Conservation (phyloP, 345 rosid genomes). For the Eucalyptus regnans region DNA sequence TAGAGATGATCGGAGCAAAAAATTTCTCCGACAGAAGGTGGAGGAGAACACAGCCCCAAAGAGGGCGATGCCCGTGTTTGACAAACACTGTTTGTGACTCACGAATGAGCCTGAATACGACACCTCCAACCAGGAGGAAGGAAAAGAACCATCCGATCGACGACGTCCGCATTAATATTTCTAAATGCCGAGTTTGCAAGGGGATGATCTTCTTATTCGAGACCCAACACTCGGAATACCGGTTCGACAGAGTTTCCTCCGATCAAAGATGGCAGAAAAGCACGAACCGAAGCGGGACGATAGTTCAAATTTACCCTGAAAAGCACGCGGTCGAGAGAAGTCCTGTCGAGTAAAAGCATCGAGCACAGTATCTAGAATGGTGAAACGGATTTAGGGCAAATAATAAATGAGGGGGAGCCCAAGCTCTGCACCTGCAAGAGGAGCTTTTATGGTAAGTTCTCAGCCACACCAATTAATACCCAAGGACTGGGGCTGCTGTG, state of each 20-base stretch:
- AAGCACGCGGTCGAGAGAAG: not conserved
- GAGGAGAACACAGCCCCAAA: not conserved
- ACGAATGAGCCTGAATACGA: not conserved
- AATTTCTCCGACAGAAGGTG: too few relatives aligned
- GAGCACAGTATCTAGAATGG: not conserved
- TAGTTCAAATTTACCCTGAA: not conserved
- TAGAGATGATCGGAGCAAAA: not conserved
- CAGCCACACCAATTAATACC: not conserved
- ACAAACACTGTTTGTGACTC: not conserved
- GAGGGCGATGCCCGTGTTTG: not conserved
- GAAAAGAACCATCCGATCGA: not conserved
- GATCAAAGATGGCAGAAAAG: not conserved
- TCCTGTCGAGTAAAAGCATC: not conserved
- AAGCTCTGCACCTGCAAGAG: not conserved
- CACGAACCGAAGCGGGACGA: not conserved
- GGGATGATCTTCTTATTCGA: not conserved
- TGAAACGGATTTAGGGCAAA: not conserved
- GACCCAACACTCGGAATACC: not conserved
- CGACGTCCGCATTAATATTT: not conserved
- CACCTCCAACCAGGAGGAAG: not conserved
- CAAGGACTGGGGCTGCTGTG: rapidly evolving
- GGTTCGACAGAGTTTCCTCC: not conserved
- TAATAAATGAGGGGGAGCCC: not conserved
- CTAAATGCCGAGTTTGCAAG: not conserved
- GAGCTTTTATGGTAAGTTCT: not conserved